A percentile compares a stretch with the other conserved stretches of the same genome.
These are phyloP conservation scores for Euryodendron excelsum DNA, from an alignment of 148 eudicot genomes.

Conservation along the genomic window DNA sequence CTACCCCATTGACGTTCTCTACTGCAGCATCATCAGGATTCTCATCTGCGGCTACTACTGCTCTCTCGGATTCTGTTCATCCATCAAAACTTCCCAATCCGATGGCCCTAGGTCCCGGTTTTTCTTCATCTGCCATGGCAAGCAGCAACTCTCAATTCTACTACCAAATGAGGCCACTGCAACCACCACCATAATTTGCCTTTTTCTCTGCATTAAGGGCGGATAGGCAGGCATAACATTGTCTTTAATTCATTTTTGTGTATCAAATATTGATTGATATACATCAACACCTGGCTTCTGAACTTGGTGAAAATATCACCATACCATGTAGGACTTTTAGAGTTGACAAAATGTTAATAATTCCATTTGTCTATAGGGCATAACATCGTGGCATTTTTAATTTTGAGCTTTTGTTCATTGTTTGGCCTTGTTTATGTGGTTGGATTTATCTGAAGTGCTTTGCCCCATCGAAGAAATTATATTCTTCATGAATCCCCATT, in stretches of 20 bases:
- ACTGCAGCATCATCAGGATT: constrained; percentile 55
- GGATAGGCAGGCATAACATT: neutral
- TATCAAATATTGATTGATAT: neutral
- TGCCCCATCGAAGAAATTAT: neutral
- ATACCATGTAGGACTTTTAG: neutral
- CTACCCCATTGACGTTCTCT: constrained; percentile 25
- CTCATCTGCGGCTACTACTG: constrained; percentile 28
- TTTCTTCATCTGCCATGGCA: constrained; percentile 24
- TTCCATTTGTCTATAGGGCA: no score
- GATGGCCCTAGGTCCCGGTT: constrained; percentile 21
- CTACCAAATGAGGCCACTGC: constrained; percentile 32
- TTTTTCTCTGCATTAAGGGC: neutral
- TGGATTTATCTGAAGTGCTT: neutral
- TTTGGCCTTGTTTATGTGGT: neutral
- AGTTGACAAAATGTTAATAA: no score
- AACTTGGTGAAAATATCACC: neutral
- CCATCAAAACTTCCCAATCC: constrained; percentile 22
- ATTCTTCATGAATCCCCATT: neutral
- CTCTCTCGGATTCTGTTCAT: constrained; percentile 7
- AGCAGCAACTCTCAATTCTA: constrained; percentile 24
- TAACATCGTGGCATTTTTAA: neutral
- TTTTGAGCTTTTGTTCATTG: neutral
- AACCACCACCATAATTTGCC: constrained; percentile 19
- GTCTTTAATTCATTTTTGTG: neutral
- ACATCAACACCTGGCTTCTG: neutral